Percentiles rank a stretch among this genome's conserved stretches.
phyloP scores from a whole-genome alignment of 257 asterid species.

The Nicotiana knightiana region DNA sequence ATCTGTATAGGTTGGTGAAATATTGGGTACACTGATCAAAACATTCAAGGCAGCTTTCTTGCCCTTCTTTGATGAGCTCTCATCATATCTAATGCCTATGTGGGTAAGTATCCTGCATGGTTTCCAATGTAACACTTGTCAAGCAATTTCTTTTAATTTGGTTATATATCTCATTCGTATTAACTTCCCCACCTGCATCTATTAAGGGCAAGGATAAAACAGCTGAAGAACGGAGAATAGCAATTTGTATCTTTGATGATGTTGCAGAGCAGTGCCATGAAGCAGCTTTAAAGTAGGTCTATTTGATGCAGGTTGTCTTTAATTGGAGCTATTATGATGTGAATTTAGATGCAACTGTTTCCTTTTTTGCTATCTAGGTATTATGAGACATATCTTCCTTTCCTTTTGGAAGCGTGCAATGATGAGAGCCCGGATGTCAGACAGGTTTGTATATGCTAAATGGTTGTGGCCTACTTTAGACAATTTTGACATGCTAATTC shows the following conservation, averaged over 20 bases:
- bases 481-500: not conserved
- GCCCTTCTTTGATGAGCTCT: conserved; percentile 89
- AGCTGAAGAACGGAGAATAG: conserved; percentile 95
- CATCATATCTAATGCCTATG: conserved; percentile 92
- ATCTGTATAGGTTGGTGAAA: conserved; percentile 80
- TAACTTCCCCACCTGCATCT: not conserved
- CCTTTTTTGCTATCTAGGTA: conserved; percentile 44
- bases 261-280: conserved; percentile 97
- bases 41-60: conserved; percentile 84
- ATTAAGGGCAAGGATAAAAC: conserved; percentile 92
- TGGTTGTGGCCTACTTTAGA: not conserved
- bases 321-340: conserved; percentile 7
- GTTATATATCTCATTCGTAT: not conserved
- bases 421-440: conserved; percentile 89
- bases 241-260: conserved; percentile 97
- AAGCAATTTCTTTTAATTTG: not conserved
- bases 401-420: conserved; percentile 94
- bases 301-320: conserved; percentile 1
- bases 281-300: conserved; percentile 67
- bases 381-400: conserved; percentile 87
- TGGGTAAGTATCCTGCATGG: conserved; percentile 59
- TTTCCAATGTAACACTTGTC: not conserved
- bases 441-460: conserved; percentile 51
- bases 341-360: conserved; percentile 1
- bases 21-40: conserved; percentile 86